Percentiles rank a stretch among this genome's conserved stretches.
phyloP scores from a whole-genome alignment of 768 basidiomycete species.

The Xerocomellus intermedius region DNA sequence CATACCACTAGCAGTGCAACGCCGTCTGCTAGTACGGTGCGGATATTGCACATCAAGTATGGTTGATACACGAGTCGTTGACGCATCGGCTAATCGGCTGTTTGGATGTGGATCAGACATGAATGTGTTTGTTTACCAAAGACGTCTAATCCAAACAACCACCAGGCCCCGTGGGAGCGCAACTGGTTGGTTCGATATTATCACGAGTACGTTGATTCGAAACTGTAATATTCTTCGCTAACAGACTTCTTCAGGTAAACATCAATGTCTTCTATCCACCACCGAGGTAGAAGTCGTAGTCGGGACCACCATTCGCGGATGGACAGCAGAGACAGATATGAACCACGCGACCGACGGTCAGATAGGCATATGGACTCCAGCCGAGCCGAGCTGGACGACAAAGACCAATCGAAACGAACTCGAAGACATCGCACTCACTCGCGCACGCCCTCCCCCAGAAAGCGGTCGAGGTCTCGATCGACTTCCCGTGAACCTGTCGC shows the following conservation, averaged over 20 bases:
- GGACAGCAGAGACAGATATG: constrained; percentile 17
- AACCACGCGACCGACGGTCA: constrained; percentile 20
- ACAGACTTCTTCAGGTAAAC: background rate
- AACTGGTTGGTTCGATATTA: background rate
- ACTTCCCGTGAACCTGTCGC: constrained; percentile 18
- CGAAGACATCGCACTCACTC: constrained; percentile 21
- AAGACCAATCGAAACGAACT: constrained; percentile 2
- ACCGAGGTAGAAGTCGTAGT: constrained; percentile 24
- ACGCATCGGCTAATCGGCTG: constrained; percentile 22
- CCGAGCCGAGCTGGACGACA: constrained; percentile 8
- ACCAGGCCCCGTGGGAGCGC: background rate
- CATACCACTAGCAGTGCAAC: constrained; percentile 7
- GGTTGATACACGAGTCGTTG: constrained; percentile 6
- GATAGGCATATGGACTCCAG: constrained; percentile 15
- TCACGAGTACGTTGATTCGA: background rate
- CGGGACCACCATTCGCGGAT: constrained; percentile 13
- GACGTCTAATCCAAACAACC: constrained; percentile 30
- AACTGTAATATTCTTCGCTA: background rate
- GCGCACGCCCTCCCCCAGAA: constrained; percentile 20
- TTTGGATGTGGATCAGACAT: constrained; percentile 15
- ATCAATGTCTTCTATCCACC: constrained; percentile 22
- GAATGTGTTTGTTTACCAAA: constrained; percentile 27
- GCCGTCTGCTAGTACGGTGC: constrained; percentile 22
- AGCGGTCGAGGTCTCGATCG: constrained; percentile 28
- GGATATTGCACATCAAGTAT: constrained; percentile 26